A percentile compares a stretch with the other conserved stretches of the same genome.
Evolutionary conservation across 2,329 filamentous ascomycete genomes (phyloP).

Genomic region (Colletotrichum lentis): DNA sequence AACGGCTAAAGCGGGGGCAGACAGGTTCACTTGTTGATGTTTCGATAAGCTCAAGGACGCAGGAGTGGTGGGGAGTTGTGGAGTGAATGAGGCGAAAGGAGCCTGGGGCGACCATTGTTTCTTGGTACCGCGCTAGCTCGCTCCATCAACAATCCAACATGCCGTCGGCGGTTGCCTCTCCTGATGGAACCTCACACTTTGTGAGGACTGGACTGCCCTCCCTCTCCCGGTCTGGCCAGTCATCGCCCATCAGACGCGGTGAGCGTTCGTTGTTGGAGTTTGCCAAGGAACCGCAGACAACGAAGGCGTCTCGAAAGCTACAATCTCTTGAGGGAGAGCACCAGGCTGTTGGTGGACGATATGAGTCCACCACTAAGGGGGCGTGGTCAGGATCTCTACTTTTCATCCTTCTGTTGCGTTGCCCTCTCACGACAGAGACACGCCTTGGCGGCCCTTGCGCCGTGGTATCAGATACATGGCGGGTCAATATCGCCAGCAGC

Average conservation of each 20-base stretch:
- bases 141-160: neutral
- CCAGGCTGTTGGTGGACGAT: conserved; percentile 7
- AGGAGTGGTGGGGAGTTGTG: neutral
- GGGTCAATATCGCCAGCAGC: neutral
- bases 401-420: neutral
- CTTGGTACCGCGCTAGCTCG: conserved; percentile 3
- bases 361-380: conserved; percentile 9
- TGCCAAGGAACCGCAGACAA: conserved; percentile 1
- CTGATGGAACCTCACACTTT: neutral
- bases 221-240: neutral
- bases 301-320: conserved; percentile 15
- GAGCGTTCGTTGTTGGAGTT: too few species aligned
- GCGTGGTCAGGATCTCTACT: too few species aligned
- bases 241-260: neutral
- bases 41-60: conserved; percentile 7
- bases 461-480: neutral
- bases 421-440: neutral
- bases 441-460: conserved; percentile 1
- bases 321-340: neutral
- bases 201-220: neutral
- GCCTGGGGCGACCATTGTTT: neutral
- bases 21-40: neutral
- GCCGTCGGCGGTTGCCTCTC: neutral
- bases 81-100: neutral
- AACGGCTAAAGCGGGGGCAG: conserved; percentile 17